Conservation (phyloP, 2,329 filamentous ascomycete species). For the Diplodia corticola region DNA sequence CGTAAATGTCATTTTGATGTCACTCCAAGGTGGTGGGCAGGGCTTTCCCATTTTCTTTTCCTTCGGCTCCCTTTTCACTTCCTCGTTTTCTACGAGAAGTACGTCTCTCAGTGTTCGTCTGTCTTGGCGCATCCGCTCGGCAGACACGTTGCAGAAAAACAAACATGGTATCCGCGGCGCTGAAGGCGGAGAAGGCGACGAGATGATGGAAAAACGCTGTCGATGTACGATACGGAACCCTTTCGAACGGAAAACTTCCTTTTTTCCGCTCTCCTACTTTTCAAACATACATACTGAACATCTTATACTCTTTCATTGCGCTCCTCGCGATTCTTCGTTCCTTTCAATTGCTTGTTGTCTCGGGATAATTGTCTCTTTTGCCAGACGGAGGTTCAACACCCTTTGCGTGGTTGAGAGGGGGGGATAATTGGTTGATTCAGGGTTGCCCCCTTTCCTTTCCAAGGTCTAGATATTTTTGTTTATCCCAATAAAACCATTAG, state of each 20-base stretch:
- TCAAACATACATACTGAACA: neutral
- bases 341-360: neutral
- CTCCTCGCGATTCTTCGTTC: neutral
- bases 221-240: neutral
- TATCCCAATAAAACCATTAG: neutral
- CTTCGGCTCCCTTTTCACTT: neutral
- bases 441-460: neutral
- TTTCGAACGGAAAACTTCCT: neutral
- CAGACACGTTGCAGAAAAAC: neutral
- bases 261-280: neutral
- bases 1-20: conserved; percentile 9
- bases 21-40: neutral
- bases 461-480: neutral
- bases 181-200: neutral
- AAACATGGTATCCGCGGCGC: neutral
- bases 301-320: neutral
- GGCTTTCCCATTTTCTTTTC: neutral
- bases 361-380: neutral
- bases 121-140: neutral
- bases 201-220: neutral
- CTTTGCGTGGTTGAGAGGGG: neutral
- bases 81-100: neutral
- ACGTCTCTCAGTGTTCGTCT: neutral
- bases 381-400: too few species aligned
- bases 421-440: neutral